phyloP scores from a whole-genome alignment of 2,329 filamentous ascomycete species.

The Trichoderma aggressivum region DNA sequence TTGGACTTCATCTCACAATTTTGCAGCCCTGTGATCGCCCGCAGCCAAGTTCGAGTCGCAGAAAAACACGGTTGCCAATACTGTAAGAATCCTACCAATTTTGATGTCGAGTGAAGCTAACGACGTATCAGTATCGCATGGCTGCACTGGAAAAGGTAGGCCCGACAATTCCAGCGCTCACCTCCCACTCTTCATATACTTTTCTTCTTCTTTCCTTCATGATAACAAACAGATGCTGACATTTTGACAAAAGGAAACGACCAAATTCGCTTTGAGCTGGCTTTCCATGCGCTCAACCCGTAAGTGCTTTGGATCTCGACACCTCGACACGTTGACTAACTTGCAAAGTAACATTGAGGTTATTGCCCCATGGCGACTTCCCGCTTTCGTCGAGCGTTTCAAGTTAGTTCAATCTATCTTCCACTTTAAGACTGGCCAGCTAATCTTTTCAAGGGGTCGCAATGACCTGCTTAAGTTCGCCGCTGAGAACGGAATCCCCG shows the following conservation, averaged over 20 bases:
- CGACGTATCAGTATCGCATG: neutral
- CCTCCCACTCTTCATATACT: too few species aligned
- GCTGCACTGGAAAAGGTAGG: neutral
- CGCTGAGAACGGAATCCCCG: conserved; percentile 62
- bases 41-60: conserved; percentile 41
- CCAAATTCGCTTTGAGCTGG: conserved; percentile 18
- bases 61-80: conserved; percentile 37
- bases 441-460: conserved; percentile 45
- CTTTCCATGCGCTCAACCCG: conserved; percentile 47
- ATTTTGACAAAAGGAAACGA: neutral
- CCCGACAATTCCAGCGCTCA: too few species aligned
- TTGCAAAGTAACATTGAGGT: conserved; percentile 51
- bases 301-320: too few species aligned
- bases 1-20: too few species aligned
- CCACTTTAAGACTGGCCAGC: too few species aligned
- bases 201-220: too few species aligned
- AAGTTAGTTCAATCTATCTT: neutral
- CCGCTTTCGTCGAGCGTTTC: conserved; percentile 51
- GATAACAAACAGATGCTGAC: too few species aligned
- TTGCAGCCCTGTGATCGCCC: conserved; percentile 45
- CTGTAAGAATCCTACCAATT: conserved; percentile 20
- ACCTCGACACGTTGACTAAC: too few species aligned
- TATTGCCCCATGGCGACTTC: conserved; percentile 69
- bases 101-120: neutral
- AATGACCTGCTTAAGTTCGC: conserved; percentile 72